phyloP scores from a whole-genome alignment of 768 basidiomycete genomes.

The Tricholoma furcatifolium region DNA sequence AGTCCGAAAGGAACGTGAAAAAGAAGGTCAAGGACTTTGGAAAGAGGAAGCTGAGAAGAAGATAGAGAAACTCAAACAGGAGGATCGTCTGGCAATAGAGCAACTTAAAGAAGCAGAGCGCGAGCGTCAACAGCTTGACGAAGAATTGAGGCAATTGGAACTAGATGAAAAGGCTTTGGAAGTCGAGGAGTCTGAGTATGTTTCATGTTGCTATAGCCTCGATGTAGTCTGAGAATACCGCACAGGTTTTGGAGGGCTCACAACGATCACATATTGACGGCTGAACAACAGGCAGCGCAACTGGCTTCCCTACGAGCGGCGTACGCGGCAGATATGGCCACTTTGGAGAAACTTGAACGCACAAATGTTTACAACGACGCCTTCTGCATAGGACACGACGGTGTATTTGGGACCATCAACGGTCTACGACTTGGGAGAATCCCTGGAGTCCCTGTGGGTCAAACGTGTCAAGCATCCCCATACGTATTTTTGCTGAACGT shows the following conservation, averaged over 20 bases:
- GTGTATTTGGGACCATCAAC: constrained; percentile 97
- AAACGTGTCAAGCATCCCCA: constrained; percentile 22
- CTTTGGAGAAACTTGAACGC: constrained; percentile 80
- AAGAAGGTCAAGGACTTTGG: constrained; percentile 58
- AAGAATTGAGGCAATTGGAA: constrained; percentile 69
- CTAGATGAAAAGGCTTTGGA: constrained; percentile 77
- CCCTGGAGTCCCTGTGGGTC: constrained; percentile 72
- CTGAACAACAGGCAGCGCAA: constrained; percentile 67
- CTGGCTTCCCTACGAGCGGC: constrained; percentile 73
- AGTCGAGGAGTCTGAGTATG: constrained; percentile 81
- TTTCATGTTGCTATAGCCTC: constrained; percentile 11
- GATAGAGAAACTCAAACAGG: constrained; percentile 69
- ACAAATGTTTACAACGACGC: constrained; percentile 97
- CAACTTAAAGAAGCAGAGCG: constrained; percentile 75
- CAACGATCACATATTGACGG: constrained; percentile 66
- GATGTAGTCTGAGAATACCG: constrained; percentile 11
- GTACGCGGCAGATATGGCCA: constrained; percentile 73
- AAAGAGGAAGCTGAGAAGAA: constrained; percentile 69
- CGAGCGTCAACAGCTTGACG: constrained; percentile 73
- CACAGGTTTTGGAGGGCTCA: constrained; percentile 80
- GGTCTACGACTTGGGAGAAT: constrained; percentile 89
- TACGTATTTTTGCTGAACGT: constrained; percentile 12
- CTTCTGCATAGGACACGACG: constrained; percentile 93
- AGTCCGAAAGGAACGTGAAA: constrained; percentile 76
- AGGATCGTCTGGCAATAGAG: constrained; percentile 67